phyloP scores from a whole-genome alignment of 2,329 filamentous ascomycete species.

The Arachnomyces sp. region DNA sequence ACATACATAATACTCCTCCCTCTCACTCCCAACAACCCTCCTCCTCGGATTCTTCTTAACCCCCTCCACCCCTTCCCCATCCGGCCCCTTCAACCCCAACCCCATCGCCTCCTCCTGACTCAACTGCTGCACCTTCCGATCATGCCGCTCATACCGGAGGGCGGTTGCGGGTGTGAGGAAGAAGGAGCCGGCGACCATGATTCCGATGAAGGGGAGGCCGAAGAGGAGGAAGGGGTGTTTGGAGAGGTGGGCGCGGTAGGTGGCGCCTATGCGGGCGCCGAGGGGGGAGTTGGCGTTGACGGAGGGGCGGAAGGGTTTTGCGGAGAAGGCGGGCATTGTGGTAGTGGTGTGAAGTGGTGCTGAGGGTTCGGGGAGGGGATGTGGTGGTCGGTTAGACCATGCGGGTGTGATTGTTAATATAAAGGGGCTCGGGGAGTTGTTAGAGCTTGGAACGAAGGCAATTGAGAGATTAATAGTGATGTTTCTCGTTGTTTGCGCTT shows the following conservation, averaged over 20 bases:
- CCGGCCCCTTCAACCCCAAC: conserved; percentile 56
- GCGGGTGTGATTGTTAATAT: too few relatives aligned
- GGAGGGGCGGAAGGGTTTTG: conserved; percentile 61
- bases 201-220: conserved; percentile 80
- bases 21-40: conserved; percentile 34
- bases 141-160: conserved; percentile 84
- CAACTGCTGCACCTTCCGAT: conserved; percentile 79
- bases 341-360: too few relatives aligned
- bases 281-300: conserved; percentile 38
- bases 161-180: conserved; percentile 91
- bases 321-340: conserved; percentile 56
- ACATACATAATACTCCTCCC: conserved; percentile 41
- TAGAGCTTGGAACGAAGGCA: too few relatives aligned
- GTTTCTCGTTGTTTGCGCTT: too few relatives aligned
- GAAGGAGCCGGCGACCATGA: conserved; percentile 89
- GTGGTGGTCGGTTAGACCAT: too few relatives aligned
- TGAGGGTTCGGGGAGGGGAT: background rate
- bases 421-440: too few relatives aligned
- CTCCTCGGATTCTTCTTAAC: conserved; percentile 45
- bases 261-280: conserved; percentile 59
- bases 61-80: conserved; percentile 72
- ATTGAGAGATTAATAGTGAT: too few relatives aligned
- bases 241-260: conserved; percentile 66
- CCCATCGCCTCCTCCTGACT: conserved; percentile 79
- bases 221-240: conserved; percentile 86